Evolutionary conservation across 768 basidiomycete genomes (phyloP).

Genomic region (Crepidotus variabilis): DNA sequence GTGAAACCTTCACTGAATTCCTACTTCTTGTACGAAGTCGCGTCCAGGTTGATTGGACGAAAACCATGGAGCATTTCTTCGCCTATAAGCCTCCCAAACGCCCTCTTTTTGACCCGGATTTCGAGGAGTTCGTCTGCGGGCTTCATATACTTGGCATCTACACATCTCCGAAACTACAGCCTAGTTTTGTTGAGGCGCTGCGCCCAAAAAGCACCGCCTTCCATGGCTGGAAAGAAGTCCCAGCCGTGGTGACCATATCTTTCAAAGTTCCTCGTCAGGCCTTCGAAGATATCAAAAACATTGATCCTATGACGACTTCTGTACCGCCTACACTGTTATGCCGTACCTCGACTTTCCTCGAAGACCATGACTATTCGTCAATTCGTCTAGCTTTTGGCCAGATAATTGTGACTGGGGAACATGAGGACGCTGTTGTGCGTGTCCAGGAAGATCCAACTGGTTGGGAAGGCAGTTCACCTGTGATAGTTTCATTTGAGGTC

Average conservation of each 20-base stretch:
- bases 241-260: slow-evolving; percentile 33
- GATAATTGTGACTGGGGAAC: slow-evolving; percentile 2
- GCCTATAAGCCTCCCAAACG: slow-evolving; percentile 18
- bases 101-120: slow-evolving; percentile 24
- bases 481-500: slow-evolving; percentile 33
- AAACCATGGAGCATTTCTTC: slow-evolving; percentile 32
- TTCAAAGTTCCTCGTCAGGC: slow-evolving; percentile 32
- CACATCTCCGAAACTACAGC: slow-evolving; percentile 6
- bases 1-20: slow-evolving; percentile 44
- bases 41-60: slow-evolving; percentile 36
- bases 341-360: slow-evolving; percentile 20
- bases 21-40: slow-evolving; percentile 35
- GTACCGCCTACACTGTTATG: slow-evolving; percentile 30
- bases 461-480: slow-evolving; percentile 28
- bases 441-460: slow-evolving; percentile 29
- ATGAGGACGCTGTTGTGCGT: slow-evolving; percentile 9
- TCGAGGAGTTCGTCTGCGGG: slow-evolving; percentile 35
- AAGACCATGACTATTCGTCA: slow-evolving; percentile 27
- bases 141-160: slow-evolving; percentile 28
- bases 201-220: slow-evolving; percentile 22
- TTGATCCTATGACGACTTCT: slow-evolving; percentile 7
- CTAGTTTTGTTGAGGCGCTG: slow-evolving; percentile 6
- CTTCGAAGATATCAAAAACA: slow-evolving; percentile 23
- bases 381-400: slow-evolving; percentile 31
- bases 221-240: slow-evolving; percentile 27